Conservation (phyloP, 1,139 yeast genomes). For the Hansenula sp. region DNA sequence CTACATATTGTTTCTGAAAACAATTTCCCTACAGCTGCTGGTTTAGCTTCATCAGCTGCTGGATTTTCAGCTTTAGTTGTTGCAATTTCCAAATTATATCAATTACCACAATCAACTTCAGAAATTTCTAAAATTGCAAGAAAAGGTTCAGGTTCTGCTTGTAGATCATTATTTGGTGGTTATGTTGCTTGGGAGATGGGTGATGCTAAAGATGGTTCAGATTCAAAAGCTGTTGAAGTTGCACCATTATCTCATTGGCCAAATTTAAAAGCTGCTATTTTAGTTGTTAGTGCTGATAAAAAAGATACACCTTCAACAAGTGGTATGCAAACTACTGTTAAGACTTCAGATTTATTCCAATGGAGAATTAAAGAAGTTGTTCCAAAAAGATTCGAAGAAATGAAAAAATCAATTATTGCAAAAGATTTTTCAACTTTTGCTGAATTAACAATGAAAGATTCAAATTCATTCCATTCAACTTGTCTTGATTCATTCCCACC, state of each 20-base stretch:
- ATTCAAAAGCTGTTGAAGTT: slow-evolving; percentile 88
- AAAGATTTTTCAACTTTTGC: slow-evolving; percentile 81
- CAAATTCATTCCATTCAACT: slow-evolving; percentile 95
- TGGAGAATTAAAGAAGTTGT: slow-evolving; percentile 77
- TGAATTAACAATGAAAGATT: slow-evolving; percentile 89
- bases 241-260: slow-evolving; percentile 91
- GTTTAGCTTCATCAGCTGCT: slow-evolving; percentile 95
- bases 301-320: slow-evolving; percentile 93
- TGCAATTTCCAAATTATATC: slow-evolving; percentile 76
- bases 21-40: slow-evolving; percentile 99
- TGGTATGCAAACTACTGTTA: slow-evolving; percentile 95
- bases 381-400: slow-evolving; percentile 74
- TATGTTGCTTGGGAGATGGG: slow-evolving; percentile 99
- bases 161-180: slow-evolving; percentile 95
- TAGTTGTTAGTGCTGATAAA: slow-evolving; percentile 89
- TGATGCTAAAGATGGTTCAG: slow-evolving; percentile 59
- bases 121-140: slow-evolving; percentile 92
- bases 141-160: slow-evolving; percentile 97
- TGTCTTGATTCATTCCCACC: slow-evolving; percentile 96
- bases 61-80: slow-evolving; percentile 95
- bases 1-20: slow-evolving; percentile 88
- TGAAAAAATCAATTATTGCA: slow-evolving; percentile 69
- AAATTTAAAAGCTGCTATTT: slow-evolving; percentile 81
- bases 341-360: slow-evolving; percentile 80
- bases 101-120: slow-evolving; percentile 75